Conservation (phyloP, 2,329 filamentous ascomycete species). For the Colletotrichum lentis region DNA sequence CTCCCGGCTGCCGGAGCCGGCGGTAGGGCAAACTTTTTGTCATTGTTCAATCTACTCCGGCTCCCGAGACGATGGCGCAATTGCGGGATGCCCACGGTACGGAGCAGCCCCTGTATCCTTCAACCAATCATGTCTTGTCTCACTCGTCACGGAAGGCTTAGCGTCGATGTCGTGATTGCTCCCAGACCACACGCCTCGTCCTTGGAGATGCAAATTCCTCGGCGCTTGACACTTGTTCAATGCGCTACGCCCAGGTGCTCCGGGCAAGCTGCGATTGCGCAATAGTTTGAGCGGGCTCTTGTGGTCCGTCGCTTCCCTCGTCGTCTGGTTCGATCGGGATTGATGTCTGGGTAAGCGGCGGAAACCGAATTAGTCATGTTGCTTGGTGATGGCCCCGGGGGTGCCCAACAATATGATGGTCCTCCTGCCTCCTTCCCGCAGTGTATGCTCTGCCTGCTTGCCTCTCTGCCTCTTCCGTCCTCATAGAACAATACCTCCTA, state of each 20-base stretch:
- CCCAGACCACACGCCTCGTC: conserved; percentile 43
- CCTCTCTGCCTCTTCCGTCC: conserved; percentile 7
- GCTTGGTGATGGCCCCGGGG: conserved; percentile 37
- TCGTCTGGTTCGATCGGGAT: conserved; percentile 32
- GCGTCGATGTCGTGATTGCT: conserved; percentile 63
- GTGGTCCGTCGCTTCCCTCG: conserved; percentile 18
- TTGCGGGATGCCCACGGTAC: conserved; percentile 38
- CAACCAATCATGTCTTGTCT: conserved; percentile 49
- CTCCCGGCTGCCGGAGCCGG: conserved; percentile 35
- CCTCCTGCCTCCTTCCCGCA: conserved; percentile 30
- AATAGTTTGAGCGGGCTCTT: conserved; percentile 41
- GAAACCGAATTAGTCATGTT: conserved; percentile 39
- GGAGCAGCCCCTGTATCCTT: conserved; percentile 21
- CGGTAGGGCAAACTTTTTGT: conserved; percentile 8
- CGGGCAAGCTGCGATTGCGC: conserved; percentile 48
- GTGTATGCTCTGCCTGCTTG: conserved; percentile 33
- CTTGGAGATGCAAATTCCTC: conserved; percentile 33
- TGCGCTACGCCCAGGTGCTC: conserved; percentile 10
- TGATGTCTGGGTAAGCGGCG: conserved; percentile 4
- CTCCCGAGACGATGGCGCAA: conserved; percentile 38
- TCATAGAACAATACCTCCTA: conserved; percentile 37
- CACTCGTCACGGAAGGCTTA: conserved; percentile 58
- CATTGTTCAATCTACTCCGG: conserved; percentile 30
- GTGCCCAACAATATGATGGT: conserved; percentile 29
- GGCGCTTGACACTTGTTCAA: conserved; percentile 30